phyloP scores from a whole-genome alignment of 306 rosid genomes.

The Pueraria montana region DNA sequence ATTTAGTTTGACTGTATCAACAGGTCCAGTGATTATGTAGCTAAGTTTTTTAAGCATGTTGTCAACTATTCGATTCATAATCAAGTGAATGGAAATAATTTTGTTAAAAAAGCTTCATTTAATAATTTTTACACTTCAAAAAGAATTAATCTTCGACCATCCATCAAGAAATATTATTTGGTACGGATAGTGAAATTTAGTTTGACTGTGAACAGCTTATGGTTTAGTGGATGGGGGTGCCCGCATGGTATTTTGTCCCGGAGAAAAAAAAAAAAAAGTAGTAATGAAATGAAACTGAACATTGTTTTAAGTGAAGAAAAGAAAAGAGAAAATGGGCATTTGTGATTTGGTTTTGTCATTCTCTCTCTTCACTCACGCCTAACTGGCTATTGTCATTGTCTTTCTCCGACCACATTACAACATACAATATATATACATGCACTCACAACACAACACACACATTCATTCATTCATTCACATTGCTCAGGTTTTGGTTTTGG shows the following conservation, averaged over 20 bases:
- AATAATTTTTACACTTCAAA: no score
- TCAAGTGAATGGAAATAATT: no score
- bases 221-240: neutral
- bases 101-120: no score
- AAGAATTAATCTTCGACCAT: no score
- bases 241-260: neutral
- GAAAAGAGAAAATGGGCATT: neutral
- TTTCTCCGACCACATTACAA: constrained; percentile 26
- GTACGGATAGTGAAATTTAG: no score
- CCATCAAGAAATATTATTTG: no score
- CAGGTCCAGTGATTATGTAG: no score
- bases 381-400: constrained; percentile 12
- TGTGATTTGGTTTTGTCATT: neutral
- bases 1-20: no score
- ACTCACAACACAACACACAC: neutral
- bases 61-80: no score
- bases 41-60: no score
- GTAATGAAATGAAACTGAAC: neutral
- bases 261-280: neutral
- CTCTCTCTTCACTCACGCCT: constrained; percentile 28
- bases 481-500: neutral
- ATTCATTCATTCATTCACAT: neutral
- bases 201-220: neutral
- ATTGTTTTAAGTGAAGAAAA: neutral
- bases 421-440: constrained; percentile 23